A percentile compares a stretch with the other conserved stretches of the same genome.
These are phyloP conservation scores for Kodamaea nitidulidarum DNA, from an alignment of 805 yeast species.

Conservation along the genomic window DNA sequence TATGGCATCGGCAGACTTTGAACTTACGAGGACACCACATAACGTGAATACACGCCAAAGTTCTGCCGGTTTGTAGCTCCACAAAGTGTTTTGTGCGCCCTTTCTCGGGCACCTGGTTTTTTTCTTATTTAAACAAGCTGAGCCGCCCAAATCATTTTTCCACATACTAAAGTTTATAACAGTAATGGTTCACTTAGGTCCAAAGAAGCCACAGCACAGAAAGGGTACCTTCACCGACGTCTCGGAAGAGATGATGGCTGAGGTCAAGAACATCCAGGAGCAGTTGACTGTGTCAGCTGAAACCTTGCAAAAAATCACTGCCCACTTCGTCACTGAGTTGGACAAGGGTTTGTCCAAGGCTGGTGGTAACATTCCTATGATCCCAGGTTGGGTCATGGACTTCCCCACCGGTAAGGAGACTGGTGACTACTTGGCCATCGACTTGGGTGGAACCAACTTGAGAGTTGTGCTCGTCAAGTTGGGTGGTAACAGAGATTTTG, in stretches of 20 bases:
- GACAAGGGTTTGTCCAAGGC: constrained; percentile 70
- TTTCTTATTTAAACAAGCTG: constrained; percentile 5
- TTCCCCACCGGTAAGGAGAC: constrained; percentile 88
- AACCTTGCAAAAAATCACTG: constrained; percentile 60
- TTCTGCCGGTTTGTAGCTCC: not conserved
- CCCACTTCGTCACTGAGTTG: constrained; percentile 75
- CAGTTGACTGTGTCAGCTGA: constrained; percentile 60
- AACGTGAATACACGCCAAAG: not conserved
- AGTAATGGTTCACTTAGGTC: constrained; percentile 80
- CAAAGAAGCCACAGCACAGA: constrained; percentile 77
- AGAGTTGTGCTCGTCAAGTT: constrained; percentile 86
- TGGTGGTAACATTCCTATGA: constrained; percentile 94
- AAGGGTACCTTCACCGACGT: constrained; percentile 60
- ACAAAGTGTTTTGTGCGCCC: not conserved
- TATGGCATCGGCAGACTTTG: too few species aligned
- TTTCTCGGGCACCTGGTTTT: not conserved
- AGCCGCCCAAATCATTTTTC: not conserved
- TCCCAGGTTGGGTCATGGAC: constrained; percentile 94
- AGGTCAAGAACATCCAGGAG: constrained; percentile 54
- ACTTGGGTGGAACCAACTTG: constrained; percentile 95
- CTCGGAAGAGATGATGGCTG: constrained; percentile 57
- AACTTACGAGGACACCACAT: too few species aligned
- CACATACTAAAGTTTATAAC: not conserved
- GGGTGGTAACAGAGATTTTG: constrained; percentile 80
- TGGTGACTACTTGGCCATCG: constrained; percentile 90